Conservation (phyloP, 2,329 filamentous ascomycete species). For the Botrytis galanthina region DNA sequence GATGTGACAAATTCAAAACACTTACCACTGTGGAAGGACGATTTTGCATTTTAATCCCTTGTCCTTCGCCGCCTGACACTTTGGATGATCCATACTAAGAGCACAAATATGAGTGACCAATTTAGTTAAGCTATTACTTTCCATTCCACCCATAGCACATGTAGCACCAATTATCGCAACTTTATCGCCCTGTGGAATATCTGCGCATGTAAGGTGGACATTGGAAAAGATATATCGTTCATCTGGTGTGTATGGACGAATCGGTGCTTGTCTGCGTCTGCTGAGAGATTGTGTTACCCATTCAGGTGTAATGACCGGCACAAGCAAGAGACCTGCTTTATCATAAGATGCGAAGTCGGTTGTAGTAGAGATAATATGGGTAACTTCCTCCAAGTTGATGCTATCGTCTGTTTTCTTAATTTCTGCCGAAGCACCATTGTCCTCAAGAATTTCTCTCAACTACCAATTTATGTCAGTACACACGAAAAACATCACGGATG, state of each 20-base stretch:
- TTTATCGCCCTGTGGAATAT: constrained; percentile 81
- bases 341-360: constrained; percentile 90
- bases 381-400: constrained; percentile 47
- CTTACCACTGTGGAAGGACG: constrained; percentile 86
- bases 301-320: constrained; percentile 76
- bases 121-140: constrained; percentile 67
- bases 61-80: constrained; percentile 59
- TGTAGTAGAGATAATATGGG: constrained; percentile 70
- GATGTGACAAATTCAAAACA: not conserved
- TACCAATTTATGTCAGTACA: constrained; percentile 15
- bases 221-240: constrained; percentile 86
- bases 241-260: constrained; percentile 85
- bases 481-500: not conserved
- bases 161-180: constrained; percentile 90
- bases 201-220: constrained; percentile 77
- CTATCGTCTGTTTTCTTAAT: constrained; percentile 43
- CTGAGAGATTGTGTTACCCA: constrained; percentile 75
- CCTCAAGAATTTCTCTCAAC: constrained; percentile 33
- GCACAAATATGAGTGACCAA: constrained; percentile 88
- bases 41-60: constrained; percentile 74
- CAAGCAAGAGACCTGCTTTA: constrained; percentile 70
- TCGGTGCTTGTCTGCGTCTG: constrained; percentile 69
- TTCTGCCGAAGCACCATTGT: constrained; percentile 40
- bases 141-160: constrained; percentile 82
- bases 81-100: constrained; percentile 69